Evolutionary conservation across 208 protist species (phyloP).

Genomic region (Leishmania tarentolae): DNA sequence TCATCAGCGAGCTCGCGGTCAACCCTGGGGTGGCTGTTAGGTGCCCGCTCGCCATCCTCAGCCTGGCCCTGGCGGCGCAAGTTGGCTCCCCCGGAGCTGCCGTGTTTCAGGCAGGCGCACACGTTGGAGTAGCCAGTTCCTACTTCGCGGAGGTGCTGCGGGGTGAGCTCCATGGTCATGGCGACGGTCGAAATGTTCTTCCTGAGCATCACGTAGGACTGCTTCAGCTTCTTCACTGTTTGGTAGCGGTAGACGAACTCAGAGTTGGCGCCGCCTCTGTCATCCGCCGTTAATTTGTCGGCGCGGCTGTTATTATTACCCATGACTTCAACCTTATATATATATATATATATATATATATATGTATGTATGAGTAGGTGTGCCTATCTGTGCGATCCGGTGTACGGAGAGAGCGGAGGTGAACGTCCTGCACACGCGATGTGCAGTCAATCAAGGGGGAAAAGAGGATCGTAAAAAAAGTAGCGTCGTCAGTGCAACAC

Average conservation of each 20-base stretch:
- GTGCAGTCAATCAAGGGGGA: not conserved
- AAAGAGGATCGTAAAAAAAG: not conserved
- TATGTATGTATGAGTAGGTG: not conserved
- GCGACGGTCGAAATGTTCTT: constrained; percentile 4
- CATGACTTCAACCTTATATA: constrained; percentile 6
- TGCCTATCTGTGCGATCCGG: not conserved
- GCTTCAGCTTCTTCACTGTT: constrained; percentile 41
- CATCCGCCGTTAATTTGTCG: not conserved
- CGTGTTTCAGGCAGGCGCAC: constrained; percentile 29
- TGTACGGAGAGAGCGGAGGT: not conserved
- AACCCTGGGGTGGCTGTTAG: not conserved
- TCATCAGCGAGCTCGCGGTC: constrained; percentile 25
- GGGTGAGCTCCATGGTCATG: constrained; percentile 16
- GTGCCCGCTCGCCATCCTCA: not conserved
- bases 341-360: not conserved
- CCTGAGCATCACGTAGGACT: constrained; percentile 14
- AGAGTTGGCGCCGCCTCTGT: constrained; percentile 10
- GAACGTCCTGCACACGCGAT: not conserved
- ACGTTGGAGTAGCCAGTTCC: constrained; percentile 27
- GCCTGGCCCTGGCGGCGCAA: not conserved
- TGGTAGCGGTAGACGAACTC: constrained; percentile 29
- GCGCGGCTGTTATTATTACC: constrained; percentile 13
- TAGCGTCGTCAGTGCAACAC: not conserved
- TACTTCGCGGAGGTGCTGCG: constrained; percentile 21
- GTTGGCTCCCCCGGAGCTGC: constrained; percentile 12